Conservation (phyloP, 2,329 filamentous ascomycete genomes). For the Falciphora oryzae region DNA sequence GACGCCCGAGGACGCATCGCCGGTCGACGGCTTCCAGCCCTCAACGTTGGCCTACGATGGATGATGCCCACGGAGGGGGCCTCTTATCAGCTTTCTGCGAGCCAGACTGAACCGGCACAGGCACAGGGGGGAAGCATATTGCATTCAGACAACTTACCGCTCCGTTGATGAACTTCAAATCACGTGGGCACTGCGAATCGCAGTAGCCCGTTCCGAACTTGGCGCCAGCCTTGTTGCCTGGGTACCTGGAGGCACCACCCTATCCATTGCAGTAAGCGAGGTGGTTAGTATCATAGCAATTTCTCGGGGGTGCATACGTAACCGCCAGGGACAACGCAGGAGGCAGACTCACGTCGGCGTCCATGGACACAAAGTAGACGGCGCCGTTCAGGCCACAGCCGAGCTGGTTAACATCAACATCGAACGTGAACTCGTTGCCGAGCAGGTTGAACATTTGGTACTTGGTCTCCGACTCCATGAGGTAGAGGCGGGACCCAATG, state of each 20-base stretch:
- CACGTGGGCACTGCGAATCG: conserved; percentile 47
- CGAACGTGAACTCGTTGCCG: conserved; percentile 66
- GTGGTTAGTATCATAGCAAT: neutral
- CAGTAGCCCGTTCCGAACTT: conserved; percentile 57
- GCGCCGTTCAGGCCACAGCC: conserved; percentile 53
- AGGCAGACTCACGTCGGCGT: conserved; percentile 35
- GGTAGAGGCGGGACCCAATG: conserved; percentile 54
- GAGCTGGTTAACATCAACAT: conserved; percentile 63
- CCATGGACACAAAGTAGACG: conserved; percentile 61
- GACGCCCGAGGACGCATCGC: conserved; percentile 49
- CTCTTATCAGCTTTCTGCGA: neutral
- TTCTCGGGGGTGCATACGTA: neutral
- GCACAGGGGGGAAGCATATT: neutral
- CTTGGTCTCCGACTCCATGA: conserved; percentile 54
- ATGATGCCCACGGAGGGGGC: neutral
- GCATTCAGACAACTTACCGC: conserved; percentile 24
- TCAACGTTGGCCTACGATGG: conserved; percentile 41
- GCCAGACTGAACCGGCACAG: neutral
- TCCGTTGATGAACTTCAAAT: conserved; percentile 54
- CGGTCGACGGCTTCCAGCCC: conserved; percentile 44
- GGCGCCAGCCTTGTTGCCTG: conserved; percentile 46
- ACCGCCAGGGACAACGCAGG: neutral
- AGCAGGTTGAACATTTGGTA: conserved; percentile 62
- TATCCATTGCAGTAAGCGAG: conserved; percentile 19
- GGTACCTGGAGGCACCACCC: conserved; percentile 45